Base-by-base conservation (phyloP, 1,284 basidiomycete genomes). In the Ceratorhiza oryzae-sativae region DNA sequence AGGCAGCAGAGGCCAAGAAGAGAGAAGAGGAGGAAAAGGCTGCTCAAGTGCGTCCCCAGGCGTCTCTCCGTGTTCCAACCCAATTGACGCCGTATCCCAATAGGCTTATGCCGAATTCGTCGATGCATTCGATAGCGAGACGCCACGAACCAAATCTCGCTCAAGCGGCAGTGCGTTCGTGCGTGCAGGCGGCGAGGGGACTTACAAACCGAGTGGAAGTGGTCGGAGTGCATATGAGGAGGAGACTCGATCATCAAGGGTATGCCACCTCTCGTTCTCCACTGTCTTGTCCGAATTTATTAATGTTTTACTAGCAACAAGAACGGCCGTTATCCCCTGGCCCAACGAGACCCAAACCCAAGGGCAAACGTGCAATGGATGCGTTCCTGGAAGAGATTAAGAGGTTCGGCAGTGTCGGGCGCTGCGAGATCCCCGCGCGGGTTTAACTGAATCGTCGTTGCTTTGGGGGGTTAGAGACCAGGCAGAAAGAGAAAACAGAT, bases 281-380 rank as follows among this genome's bases (percentile, higher is more conserved):
- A n/a, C 48, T 36, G n/a, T 30, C 15, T 51, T 18, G 15, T 51
- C 23, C 39, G 36, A 55, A 45, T 15, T 4, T 23, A 30, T 34
- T 30, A 42, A 32, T 32, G 46, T 12, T 32, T 67, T n/a, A n/a
- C n/a, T n/a, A n/a, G 72, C 23, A 45, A 34, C 39, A 73, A 88
- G 65, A 72, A 84, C 84, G 84, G 0, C 82, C 86, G 0, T 89
- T 90, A 30, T 87, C 89, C 2, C 78, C 84, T 1, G 76, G 78
- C 60, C 82, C 78, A 25, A 84, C 88, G 0, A 91, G 87, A 77
- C 88, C 91, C 0, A 95, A 92, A 77, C 88, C 91, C 0, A 95
- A 92, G 79, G 95, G 95, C 6, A 95, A 94, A 79, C 87, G 95
- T 56, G 93, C 92, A 0, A 97, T 97, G 93, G 95, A 97, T 79